Percentiles rank a stretch among this genome's conserved stretches.
phyloP scores from a whole-genome alignment of 305 asterid genomes.

The Solanum aculeatissimum region DNA sequence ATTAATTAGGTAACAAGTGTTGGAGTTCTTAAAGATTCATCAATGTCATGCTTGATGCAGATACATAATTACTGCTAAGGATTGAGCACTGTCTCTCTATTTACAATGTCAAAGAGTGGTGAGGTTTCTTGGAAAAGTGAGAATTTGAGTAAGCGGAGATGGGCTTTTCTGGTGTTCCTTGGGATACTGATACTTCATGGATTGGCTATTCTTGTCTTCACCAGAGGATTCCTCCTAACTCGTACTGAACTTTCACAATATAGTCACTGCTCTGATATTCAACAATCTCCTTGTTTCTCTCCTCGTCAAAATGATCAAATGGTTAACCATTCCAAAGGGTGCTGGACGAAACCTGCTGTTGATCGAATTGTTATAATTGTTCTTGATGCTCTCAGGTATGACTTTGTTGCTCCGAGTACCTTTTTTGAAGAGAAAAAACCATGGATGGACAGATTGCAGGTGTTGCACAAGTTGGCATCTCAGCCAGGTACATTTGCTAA shows the following conservation, averaged over 20 bases:
- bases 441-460: conserved; percentile 89
- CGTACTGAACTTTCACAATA: conserved; percentile 76
- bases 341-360: conserved; percentile 76
- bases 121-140: conserved; percentile 9
- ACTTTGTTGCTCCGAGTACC: conserved; percentile 89
- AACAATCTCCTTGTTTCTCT: conserved; percentile 61
- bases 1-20: not conserved
- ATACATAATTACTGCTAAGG: not conserved
- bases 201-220: conserved; percentile 52
- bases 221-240: conserved; percentile 89
- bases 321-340: conserved; percentile 16
- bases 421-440: conserved; percentile 72
- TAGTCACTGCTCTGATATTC: conserved; percentile 62
- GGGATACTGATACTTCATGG: conserved; percentile 53
- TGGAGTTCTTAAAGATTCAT: not conserved
- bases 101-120: not conserved
- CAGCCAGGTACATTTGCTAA: conserved; percentile 40
- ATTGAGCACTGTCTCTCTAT: not conserved
- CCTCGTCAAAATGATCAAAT: conserved; percentile 14
- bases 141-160: conserved; percentile 25
- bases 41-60: not conserved
- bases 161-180: conserved; percentile 43
- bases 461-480: conserved; percentile 62
- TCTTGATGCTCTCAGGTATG: conserved; percentile 94
- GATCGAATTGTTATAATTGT: conserved; percentile 69